These are phyloP conservation scores for Picochlorum sp. DNA, from an alignment of 139 green algal genomes.

Conservation along the genomic window DNA sequence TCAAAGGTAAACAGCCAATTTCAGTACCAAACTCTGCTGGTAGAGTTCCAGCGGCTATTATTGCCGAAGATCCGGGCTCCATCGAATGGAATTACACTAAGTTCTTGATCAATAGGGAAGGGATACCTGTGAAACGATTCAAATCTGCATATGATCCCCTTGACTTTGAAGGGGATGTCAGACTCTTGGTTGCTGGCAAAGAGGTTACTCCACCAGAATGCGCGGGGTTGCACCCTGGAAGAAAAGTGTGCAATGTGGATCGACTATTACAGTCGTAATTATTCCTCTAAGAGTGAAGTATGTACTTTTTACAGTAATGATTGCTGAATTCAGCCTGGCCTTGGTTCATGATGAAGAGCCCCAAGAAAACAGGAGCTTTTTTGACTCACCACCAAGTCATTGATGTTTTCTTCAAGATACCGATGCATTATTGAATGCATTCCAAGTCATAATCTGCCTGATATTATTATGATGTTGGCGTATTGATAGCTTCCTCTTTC, in stretches of 20 bases:
- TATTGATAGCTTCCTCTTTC: too few relatives aligned
- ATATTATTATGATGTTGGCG: too few relatives aligned
- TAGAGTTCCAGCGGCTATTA: not conserved
- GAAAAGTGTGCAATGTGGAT: constrained; percentile 69
- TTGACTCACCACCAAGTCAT: too few relatives aligned
- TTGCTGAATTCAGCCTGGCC: too few relatives aligned
- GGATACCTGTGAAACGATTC: constrained; percentile 63
- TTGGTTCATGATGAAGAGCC: too few relatives aligned
- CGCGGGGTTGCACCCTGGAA: constrained; percentile 49
- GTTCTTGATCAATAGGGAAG: constrained; percentile 65
- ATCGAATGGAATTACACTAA: constrained; percentile 65
- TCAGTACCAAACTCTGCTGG: constrained; percentile 13
- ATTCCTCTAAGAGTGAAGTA: too few relatives aligned
- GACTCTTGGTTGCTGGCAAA: constrained; percentile 49
- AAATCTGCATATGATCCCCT: constrained; percentile 62
- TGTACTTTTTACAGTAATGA: too few relatives aligned
- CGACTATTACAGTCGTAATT: not conserved
- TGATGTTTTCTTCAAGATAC: too few relatives aligned
- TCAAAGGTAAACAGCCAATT: constrained; percentile 41
- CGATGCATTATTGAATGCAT: too few relatives aligned
- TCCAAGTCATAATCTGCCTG: too few relatives aligned
- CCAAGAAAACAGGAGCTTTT: too few relatives aligned
- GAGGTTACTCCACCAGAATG: constrained; percentile 44
- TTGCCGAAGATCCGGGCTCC: constrained; percentile 10
- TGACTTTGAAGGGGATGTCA: constrained; percentile 61